Conservation (phyloP, 2,329 filamentous ascomycete species). For the Cryphonectria naterciae region DNA sequence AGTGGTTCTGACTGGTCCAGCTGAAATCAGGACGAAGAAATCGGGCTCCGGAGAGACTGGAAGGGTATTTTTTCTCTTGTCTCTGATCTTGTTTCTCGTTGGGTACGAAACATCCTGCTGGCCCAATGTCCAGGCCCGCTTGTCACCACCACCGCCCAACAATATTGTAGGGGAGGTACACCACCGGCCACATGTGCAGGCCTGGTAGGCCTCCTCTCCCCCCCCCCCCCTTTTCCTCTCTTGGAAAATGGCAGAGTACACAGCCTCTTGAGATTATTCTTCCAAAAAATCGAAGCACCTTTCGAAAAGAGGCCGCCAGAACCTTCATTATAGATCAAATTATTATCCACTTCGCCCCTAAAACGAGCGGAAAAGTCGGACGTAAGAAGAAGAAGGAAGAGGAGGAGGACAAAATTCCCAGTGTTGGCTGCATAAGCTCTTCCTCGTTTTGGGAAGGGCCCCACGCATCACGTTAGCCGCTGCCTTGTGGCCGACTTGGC, state of each 20-base stretch:
- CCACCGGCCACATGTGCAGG: not conserved
- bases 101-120: constrained; percentile 11
- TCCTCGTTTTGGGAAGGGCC: not conserved
- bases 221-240: not conserved
- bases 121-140: constrained; percentile 12
- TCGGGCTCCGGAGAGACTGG: not conserved
- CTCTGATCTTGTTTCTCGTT: constrained; percentile 13
- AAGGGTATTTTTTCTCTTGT: too few relatives aligned
- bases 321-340: not conserved
- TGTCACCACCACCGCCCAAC: not conserved
- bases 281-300: not conserved
- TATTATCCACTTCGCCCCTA: not conserved
- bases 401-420: not conserved
- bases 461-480: constrained; percentile 23
- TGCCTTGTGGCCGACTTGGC: constrained; percentile 14
- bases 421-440: constrained; percentile 13
- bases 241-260: not conserved
- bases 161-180: not conserved
- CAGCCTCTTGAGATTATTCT: not conserved
- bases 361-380: not conserved
- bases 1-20: not conserved
- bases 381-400: not conserved
- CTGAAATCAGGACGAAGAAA: not conserved
- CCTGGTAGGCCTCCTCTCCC: not conserved
- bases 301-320: not conserved